A percentile compares a stretch with the other conserved stretches of the same genome.
Conservation (phyloP, 2,329 filamentous ascomycete species). For the Apiospora saccharicola region DNA sequence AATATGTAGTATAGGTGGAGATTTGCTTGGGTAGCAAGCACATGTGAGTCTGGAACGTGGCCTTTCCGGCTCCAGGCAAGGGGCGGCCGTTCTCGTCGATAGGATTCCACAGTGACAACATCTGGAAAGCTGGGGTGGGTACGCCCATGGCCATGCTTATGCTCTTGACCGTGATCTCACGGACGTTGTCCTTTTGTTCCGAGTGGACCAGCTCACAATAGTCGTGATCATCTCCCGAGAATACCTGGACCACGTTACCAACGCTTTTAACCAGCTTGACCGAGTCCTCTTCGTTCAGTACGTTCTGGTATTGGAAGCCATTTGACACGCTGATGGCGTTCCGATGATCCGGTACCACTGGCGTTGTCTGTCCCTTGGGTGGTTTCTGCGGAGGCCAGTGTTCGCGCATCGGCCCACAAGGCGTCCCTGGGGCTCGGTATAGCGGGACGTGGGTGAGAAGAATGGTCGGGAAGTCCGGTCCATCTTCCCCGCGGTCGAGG, state of each 20-base stretch:
- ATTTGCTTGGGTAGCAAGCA: slow-evolving; percentile 92
- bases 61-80: slow-evolving; percentile 49
- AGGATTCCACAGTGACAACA: slow-evolving; percentile 93
- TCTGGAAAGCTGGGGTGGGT: slow-evolving; percentile 82
- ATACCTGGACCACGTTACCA: slow-evolving; percentile 84
- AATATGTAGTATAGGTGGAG: slow-evolving; percentile 82
- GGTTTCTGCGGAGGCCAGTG: slow-evolving; percentile 76
- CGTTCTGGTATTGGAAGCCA: slow-evolving; percentile 98
- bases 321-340: slow-evolving; percentile 80
- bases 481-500: slow-evolving; percentile 51
- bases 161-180: slow-evolving; percentile 94
- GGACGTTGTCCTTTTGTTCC: slow-evolving; percentile 68
- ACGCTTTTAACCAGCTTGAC: slow-evolving; percentile 77
- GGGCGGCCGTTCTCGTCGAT: slow-evolving; percentile 68
- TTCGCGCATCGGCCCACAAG: slow-evolving; percentile 88
- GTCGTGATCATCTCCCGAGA: slow-evolving; percentile 97
- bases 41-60: slow-evolving; percentile 85
- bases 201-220: slow-evolving; percentile 91
- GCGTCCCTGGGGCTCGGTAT: slow-evolving; percentile 81
- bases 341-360: slow-evolving; percentile 68
- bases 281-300: slow-evolving; percentile 80
- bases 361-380: slow-evolving; percentile 62
- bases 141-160: slow-evolving; percentile 98
- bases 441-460: slow-evolving; percentile 91
- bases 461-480: slow-evolving; percentile 80